These are phyloP conservation scores for Margaritispora aquatica DNA, from an alignment of 495 filamentous ascomycete genomes.

Conservation along the genomic window DNA sequence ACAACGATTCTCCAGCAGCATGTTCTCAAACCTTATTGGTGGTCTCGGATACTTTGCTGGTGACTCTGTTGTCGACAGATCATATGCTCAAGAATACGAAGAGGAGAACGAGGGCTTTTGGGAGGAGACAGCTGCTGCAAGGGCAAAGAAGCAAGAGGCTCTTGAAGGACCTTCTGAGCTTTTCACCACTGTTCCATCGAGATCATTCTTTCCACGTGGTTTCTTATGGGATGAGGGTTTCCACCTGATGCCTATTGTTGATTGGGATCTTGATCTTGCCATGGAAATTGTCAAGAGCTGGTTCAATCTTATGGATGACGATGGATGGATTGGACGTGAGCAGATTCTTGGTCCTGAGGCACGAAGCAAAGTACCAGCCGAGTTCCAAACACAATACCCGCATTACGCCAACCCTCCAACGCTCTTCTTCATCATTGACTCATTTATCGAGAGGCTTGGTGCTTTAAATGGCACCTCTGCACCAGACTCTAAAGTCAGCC, in stretches of 20 bases:
- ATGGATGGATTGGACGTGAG: conserved; percentile 96
- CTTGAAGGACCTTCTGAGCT: conserved; percentile 83
- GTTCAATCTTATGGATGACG: conserved; percentile 93
- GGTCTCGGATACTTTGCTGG: conserved; percentile 96
- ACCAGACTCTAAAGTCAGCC: conserved; percentile 7
- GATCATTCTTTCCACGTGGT: conserved; percentile 92
- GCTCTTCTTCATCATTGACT: conserved; percentile 80
- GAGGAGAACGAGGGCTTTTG: conserved; percentile 97
- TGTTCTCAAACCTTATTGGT: conserved; percentile 92
- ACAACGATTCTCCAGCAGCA: conserved; percentile 72
- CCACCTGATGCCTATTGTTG: conserved; percentile 84
- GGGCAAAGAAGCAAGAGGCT: conserved; percentile 54
- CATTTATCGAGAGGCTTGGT: conserved; percentile 68
- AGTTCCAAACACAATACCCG: conserved; percentile 95
- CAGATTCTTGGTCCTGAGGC: conserved; percentile 95
- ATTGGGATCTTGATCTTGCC: conserved; percentile 89
- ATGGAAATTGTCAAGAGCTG: conserved; percentile 92
- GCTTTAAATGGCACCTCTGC: conserved; percentile 18
- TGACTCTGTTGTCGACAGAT: conserved; percentile 78
- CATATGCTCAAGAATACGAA: conserved; percentile 83
- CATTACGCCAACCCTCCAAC: conserved; percentile 99
- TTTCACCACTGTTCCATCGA: conserved; percentile 87
- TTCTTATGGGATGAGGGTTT: conserved; percentile 99
- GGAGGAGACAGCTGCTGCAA: conserved; percentile 75
- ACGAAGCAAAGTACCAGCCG: conserved; percentile 87